These are phyloP conservation scores for Blastobotrys americana DNA, from an alignment of 805 yeast species.

Conservation along the genomic window DNA sequence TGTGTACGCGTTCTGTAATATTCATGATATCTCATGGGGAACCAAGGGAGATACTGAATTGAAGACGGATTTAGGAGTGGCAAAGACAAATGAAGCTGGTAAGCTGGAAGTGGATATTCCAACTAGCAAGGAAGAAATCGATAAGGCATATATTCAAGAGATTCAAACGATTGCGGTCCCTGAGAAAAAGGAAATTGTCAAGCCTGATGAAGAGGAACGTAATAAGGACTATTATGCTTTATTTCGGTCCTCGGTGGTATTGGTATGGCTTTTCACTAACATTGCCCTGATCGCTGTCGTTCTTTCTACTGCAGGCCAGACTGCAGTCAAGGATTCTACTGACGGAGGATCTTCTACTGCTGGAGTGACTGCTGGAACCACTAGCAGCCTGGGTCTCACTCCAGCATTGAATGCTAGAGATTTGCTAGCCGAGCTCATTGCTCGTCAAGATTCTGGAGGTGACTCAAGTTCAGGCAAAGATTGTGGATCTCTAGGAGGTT, in stretches of 20 bases:
- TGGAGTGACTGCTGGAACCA: conserved; percentile 15
- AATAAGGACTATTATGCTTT: conserved; percentile 84
- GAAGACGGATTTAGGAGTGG: conserved; percentile 73
- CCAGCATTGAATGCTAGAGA: neutral
- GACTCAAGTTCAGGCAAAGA: too few species aligned
- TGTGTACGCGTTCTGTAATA: conserved; percentile 92
- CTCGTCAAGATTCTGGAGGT: neutral
- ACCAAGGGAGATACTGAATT: conserved; percentile 72
- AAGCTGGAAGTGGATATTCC: conserved; percentile 48
- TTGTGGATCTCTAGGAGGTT: conserved; percentile 6
- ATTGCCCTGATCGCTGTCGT: conserved; percentile 77
- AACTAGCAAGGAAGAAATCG: conserved; percentile 68
- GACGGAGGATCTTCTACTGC: conserved; percentile 6
- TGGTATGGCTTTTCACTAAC: conserved; percentile 84
- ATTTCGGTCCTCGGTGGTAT: conserved; percentile 80
- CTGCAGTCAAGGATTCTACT: conserved; percentile 25
- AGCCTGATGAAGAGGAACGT: conserved; percentile 39
- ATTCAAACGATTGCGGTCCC: conserved; percentile 45
- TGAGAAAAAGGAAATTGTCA: conserved; percentile 30
- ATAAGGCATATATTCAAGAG: conserved; percentile 61
- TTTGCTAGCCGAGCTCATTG: conserved; percentile 1
- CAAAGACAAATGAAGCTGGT: conserved; percentile 60
- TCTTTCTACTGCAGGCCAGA: conserved; percentile 74
- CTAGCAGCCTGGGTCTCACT: neutral
- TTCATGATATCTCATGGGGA: conserved; percentile 97